A percentile compares a stretch with the other conserved stretches of the same genome.
phyloP scores from a whole-genome alignment of 306 rosid species.

The Fragaria ananassa region DNA sequence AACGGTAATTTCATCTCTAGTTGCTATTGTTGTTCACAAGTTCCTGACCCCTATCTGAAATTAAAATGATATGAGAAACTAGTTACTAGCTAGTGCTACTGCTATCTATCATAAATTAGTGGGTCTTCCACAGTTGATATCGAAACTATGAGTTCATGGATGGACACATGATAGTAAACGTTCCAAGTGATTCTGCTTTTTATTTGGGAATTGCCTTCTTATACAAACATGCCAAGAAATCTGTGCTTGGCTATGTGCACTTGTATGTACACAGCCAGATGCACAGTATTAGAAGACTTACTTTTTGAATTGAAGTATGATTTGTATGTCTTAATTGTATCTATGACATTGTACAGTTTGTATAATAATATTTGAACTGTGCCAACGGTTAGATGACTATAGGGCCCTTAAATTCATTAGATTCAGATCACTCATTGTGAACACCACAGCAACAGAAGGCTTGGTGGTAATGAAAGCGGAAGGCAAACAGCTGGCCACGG shows the following conservation, averaged over 20 bases:
- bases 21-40: background rate
- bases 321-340: background rate
- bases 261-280: background rate
- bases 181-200: background rate
- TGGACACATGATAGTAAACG: background rate
- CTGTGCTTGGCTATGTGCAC: background rate
- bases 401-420: background rate
- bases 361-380: background rate
- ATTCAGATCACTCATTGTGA: constrained; percentile 21
- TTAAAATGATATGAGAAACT: background rate
- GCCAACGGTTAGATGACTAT: background rate
- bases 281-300: background rate
- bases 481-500: constrained; percentile 32
- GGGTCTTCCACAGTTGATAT: background rate
- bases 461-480: constrained; percentile 45
- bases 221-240: background rate
- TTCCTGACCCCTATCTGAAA: constrained; percentile 3
- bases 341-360: background rate
- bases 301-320: background rate
- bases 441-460: constrained; percentile 47
- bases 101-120: background rate
- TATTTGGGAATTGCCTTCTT: background rate
- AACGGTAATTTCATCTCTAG: constrained; percentile 14
- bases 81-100: background rate
- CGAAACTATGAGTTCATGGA: background rate